Evolutionary conservation across 345 rosid species (phyloP).

Genomic region (Firmiana major): DNA sequence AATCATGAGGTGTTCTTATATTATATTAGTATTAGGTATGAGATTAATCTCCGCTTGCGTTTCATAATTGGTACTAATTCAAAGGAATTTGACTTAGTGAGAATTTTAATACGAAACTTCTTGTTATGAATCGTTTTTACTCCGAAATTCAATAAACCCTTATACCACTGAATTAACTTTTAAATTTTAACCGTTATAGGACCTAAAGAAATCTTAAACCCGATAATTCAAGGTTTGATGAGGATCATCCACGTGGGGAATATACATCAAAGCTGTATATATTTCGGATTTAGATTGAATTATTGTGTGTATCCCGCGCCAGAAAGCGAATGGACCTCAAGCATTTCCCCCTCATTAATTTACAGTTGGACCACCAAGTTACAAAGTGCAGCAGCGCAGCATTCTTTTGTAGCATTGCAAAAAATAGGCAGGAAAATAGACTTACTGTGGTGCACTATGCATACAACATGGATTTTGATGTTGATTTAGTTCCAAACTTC

Average conservation of each 20-base stretch:
- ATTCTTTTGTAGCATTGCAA: conserved; percentile 4
- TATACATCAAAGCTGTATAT: neutral
- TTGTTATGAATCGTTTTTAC: too few relatives aligned
- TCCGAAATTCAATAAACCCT: too few relatives aligned
- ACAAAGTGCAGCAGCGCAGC: neutral
- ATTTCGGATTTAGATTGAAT: neutral
- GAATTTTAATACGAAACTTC: too few relatives aligned
- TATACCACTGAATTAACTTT: too few relatives aligned
- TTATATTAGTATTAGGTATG: too few relatives aligned
- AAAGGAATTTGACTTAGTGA: too few relatives aligned
- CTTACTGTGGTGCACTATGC: neutral
- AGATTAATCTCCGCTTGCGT: too few relatives aligned
- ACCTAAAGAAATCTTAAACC: neutral
- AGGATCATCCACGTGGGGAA: neutral
- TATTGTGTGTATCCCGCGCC: neutral
- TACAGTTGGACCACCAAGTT: neutral
- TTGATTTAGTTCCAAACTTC: conserved; percentile 10
- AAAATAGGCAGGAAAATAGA: neutral
- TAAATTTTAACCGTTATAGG: too few relatives aligned
- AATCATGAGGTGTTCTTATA: too few relatives aligned
- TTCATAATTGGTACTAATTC: too few relatives aligned
- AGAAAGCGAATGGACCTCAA: neutral
- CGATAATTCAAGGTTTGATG: neutral
- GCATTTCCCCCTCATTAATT: neutral
- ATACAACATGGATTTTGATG: neutral